A percentile compares a stretch with the other conserved stretches of the same genome.
Evolutionary conservation across 2,329 filamentous ascomycete species (phyloP).

Genomic region (Aspergillus arachidicola): DNA sequence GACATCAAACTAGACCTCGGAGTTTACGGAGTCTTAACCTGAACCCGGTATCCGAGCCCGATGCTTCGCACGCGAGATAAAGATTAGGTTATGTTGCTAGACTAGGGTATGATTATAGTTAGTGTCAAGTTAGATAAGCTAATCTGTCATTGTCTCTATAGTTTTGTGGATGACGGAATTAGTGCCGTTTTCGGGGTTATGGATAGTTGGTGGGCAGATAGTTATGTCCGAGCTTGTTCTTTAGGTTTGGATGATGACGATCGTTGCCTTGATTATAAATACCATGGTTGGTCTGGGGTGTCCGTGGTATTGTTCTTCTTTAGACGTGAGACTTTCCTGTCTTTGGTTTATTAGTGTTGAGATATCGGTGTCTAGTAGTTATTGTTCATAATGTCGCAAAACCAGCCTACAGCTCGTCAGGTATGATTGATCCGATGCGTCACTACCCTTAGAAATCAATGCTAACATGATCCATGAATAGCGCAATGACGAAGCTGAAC

Average conservation of each 20-base stretch:
- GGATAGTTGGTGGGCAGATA: background rate
- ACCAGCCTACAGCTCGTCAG: background rate
- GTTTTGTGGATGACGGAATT: background rate
- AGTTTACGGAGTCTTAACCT: background rate
- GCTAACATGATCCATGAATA: constrained; percentile 5
- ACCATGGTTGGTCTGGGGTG: background rate
- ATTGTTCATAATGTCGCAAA: background rate
- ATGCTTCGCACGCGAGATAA: background rate
- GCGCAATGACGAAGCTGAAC: constrained; percentile 70
- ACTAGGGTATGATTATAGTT: background rate
- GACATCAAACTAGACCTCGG: background rate
- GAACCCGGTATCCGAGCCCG: constrained; percentile 10
- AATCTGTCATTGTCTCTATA: background rate
- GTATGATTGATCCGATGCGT: background rate
- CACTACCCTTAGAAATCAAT: background rate
- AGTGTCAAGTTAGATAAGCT: background rate
- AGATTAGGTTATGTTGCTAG: background rate
- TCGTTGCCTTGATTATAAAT: background rate
- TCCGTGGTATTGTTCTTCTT: background rate
- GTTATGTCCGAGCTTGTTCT: background rate
- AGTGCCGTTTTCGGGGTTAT: background rate
- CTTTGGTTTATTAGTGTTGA: background rate
- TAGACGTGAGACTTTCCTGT: background rate
- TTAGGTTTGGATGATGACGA: background rate
- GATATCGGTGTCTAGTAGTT: background rate